Base-by-base conservation (phyloP, 208 protist species). In the Crithidia brevicula region DNA sequence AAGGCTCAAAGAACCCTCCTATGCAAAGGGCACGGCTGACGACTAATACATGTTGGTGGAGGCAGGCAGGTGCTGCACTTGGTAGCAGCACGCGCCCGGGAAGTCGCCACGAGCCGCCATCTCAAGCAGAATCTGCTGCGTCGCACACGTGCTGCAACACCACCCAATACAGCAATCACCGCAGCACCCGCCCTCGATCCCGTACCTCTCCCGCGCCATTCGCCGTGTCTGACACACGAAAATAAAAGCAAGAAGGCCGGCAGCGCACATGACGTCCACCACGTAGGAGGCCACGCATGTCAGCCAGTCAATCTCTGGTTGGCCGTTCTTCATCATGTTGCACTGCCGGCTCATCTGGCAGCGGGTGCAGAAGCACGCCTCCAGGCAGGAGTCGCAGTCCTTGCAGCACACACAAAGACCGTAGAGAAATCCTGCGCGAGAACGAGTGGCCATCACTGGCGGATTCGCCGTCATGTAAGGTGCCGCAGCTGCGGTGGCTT, bases 281-380 rank as follows among this genome's bases (percentile, higher is more conserved):
- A 65, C 20, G 59, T 42, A 65, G 31, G 45, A 52, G 11, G 33
- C 28, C 8, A 13, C 27, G 59, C 59, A 65, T 22, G 59, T 54
- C 45, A 42, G 20, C 61, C 65, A 72, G 63, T 79, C 47, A 36
- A 81, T 79, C 30, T 61, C 70, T 2, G 63, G 47, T 54, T 59
- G 47, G 13, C 52, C 47, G 31, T 74, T 71, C 42, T 65, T 42
- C 23, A 77, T 47, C 60, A 82, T 49, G 58, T 85, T 85, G 68
- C 67, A 81, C 71, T 85, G 81, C 13, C 85, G 72, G 45, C 63
- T 72, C 31, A 81, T 56, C 56, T 90, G 81, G 47, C 85, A 90
- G 2, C 67, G 64, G 20, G 50, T 56, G 64, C 85, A 90, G 66
- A 30, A 87, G 46, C 51, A 80, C 16, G 59, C 27, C 45, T 65